These are phyloP conservation scores for Dissoconium aciculare DNA, from an alignment of 2,329 filamentous ascomycete species.

Conservation along the genomic window DNA sequence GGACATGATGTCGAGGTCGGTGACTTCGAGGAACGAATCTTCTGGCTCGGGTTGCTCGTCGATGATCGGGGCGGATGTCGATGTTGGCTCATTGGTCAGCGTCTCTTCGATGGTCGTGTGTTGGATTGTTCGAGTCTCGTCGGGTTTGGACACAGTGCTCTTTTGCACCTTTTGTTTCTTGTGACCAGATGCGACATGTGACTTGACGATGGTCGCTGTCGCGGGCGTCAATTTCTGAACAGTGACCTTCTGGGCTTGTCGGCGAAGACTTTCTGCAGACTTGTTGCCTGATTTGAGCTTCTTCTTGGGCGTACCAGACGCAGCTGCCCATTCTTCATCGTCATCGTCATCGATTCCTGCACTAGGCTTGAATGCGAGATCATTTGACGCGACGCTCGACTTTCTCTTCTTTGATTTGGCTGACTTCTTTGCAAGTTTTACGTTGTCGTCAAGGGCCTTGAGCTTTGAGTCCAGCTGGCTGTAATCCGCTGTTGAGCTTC, in stretches of 20 bases:
- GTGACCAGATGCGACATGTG: neutral
- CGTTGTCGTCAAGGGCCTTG: constrained; percentile 15
- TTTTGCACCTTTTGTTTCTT: constrained; percentile 2
- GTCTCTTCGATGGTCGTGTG: neutral
- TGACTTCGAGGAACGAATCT: constrained; percentile 8
- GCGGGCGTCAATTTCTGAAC: constrained; percentile 10
- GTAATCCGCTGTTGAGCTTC: constrained; percentile 6
- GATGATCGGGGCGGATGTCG: too few species aligned
- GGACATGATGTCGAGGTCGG: constrained; percentile 15
- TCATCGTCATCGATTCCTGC: constrained; percentile 14
- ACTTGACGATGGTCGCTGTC: too few species aligned
- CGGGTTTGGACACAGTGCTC: neutral
- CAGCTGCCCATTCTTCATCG: constrained; percentile 15
- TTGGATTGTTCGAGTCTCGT: too few species aligned
- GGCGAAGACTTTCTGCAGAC: constrained; percentile 5
- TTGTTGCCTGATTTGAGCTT: constrained; percentile 20
- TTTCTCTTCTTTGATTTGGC: constrained; percentile 28
- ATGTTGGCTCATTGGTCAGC: too few species aligned
- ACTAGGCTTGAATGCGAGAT: neutral
- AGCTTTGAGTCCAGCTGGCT: constrained; percentile 18
- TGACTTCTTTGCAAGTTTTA: constrained; percentile 14
- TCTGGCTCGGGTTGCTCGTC: constrained; percentile 4
- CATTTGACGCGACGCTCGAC: constrained; percentile 10
- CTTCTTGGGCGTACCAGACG: constrained; percentile 16
- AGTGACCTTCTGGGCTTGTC: constrained; percentile 4